phyloP scores from a whole-genome alignment of 345 rosid genomes.

The Populus nigra region DNA sequence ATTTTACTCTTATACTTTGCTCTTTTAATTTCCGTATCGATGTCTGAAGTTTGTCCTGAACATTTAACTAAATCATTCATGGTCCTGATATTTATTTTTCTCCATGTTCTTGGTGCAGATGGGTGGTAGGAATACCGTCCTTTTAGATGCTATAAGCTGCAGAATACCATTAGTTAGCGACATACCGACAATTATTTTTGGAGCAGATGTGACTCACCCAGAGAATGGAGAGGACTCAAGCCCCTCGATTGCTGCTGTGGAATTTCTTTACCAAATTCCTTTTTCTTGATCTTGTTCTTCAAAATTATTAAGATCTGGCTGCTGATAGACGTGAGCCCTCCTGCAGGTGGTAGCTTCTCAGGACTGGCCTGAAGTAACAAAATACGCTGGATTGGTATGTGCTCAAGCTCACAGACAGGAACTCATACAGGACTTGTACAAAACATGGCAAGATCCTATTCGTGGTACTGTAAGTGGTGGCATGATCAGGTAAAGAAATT shows the following conservation, averaged over 20 bases:
- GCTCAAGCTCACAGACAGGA: constrained; percentile 99
- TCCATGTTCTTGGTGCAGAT: constrained; percentile 49
- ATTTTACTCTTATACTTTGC: background rate
- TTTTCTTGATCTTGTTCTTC: background rate
- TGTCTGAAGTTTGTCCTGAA: background rate
- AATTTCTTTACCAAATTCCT: constrained; percentile 10
- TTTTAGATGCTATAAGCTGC: constrained; percentile 93
- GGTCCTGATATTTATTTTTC: background rate
- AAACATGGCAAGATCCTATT: constrained; percentile 98
- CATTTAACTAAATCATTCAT: background rate
- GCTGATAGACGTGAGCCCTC: constrained; percentile 16
- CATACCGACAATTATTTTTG: constrained; percentile 95
- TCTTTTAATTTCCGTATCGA: background rate
- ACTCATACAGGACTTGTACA: constrained; percentile 95
- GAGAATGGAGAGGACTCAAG: constrained; percentile 99
- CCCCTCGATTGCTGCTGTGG: constrained; percentile 97
- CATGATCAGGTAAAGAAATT: constrained; percentile 72
- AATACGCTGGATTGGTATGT: constrained; percentile 95
- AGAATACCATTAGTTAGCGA: constrained; percentile 95
- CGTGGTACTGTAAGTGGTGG: constrained; percentile 96
- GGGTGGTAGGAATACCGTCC: constrained; percentile 99
- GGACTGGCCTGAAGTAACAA: constrained; percentile 99
- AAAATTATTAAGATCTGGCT: background rate
- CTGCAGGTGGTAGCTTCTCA: constrained; percentile 97
- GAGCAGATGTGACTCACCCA: constrained; percentile 98